phyloP scores from a whole-genome alignment of 2,329 filamentous ascomycete genomes.

The Metarhizium sp. region DNA sequence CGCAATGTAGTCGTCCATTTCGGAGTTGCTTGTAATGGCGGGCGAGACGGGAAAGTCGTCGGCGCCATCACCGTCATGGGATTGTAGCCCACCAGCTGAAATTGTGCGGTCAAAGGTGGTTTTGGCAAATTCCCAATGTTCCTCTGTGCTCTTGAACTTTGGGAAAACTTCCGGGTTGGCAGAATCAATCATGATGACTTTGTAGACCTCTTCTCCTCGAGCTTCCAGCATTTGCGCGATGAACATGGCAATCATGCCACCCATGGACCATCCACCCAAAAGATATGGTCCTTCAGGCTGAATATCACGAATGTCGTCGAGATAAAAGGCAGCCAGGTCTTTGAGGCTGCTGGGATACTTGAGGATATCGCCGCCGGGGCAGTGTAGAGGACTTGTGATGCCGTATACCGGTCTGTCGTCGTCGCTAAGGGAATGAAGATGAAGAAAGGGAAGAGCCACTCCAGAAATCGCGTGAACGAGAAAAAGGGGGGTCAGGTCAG shows the following conservation, averaged over 20 bases:
- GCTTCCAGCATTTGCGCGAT: slow-evolving; percentile 13
- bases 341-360: slow-evolving; percentile 11
- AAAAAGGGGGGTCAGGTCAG: no score
- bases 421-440: slow-evolving; percentile 12
- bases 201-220: slow-evolving; percentile 9
- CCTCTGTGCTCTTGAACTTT: slow-evolving; percentile 1
- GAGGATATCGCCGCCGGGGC: slow-evolving; percentile 9
- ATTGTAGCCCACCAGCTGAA: slow-evolving; percentile 1
- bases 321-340: slow-evolving; percentile 12
- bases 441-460: background rate
- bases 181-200: slow-evolving; percentile 17
- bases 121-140: slow-evolving; percentile 6
- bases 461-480: no score
- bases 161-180: slow-evolving; percentile 15
- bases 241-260: slow-evolving; percentile 16
- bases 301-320: slow-evolving; percentile 9
- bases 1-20: no score
- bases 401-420: slow-evolving; percentile 13
- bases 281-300: slow-evolving; percentile 15
- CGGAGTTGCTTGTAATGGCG: no score
- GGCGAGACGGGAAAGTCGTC: no score
- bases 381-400: slow-evolving; percentile 14
- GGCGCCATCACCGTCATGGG: background rate
- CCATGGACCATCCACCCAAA: slow-evolving; percentile 16
- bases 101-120: slow-evolving; percentile 9